Base-by-base conservation (phyloP, 2,329 filamentous ascomycete genomes). In the Arthrobotrys sinensis region DNA sequence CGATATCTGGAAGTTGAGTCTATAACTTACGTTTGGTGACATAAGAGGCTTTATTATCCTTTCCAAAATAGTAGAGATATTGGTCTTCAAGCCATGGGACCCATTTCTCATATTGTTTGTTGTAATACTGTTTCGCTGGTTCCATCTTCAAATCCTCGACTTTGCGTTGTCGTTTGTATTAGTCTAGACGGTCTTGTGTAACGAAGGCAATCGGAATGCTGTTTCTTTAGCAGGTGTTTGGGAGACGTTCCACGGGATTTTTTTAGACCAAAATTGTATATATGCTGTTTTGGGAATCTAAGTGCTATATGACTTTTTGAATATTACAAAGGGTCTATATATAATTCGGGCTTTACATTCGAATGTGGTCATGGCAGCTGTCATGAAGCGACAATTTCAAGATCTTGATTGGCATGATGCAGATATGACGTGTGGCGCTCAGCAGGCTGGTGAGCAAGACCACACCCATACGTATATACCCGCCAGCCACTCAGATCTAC, bases 31-130 rank as follows among this genome's bases (percentile, higher is more conserved):
- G 88, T 84, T 91, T 92, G 1, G 91, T 87, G 4, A 89, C 86
- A 82, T 93, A 93, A 83, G 88, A 91, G 4, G 90, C 88, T 85
- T 93, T 93, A 87, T 93, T 93, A 82, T 93, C 91, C 80, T 90
- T 91, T 81, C 90, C 92, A 84, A 93, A 93, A 87, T 89, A 93
- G 65, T 87, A 86, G 32, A 93, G 87, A 83, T 92, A 92, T 76
- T 89, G 84, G 83, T 93, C 91, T 84, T 93, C 91, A 71, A 93
- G 85, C 91, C 91, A 93, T 0, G 91, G 91, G 83, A 92, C 88
- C 91, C 91, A 93, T 81, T 85, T 87, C 83, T 93, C 91, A 84
- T 93, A 93, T 83, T 93, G 90, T 68, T 88, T 85, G 85, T 92
- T 90, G 86, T 93, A 93, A 63, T 88, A 89, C 71, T 90, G 84